Percentiles rank a stretch among this genome's conserved stretches.
Evolutionary conservation across 169 alveolate genomes (phyloP).

Genomic region (Cryptosporidium bovis): DNA sequence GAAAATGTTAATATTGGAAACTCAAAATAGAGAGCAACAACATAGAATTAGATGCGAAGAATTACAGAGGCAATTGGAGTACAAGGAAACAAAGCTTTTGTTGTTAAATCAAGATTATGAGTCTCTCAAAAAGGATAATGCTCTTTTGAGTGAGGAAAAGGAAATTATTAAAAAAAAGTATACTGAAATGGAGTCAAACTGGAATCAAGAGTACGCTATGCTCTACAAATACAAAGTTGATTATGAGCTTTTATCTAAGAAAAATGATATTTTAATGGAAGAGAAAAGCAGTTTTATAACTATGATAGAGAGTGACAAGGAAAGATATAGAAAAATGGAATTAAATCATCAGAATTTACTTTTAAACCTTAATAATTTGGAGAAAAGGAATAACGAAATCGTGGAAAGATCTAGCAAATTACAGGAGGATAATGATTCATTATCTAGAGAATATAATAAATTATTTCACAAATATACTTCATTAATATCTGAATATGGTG

Average conservation of each 20-base stretch:
- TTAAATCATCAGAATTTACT: conserved; percentile 17
- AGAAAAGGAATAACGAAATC: conserved; percentile 57
- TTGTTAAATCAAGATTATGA: conserved; percentile 55
- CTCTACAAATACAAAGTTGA: conserved; percentile 56
- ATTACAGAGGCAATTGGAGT: conserved; percentile 54
- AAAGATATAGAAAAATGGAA: conserved; percentile 67
- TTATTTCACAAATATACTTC: conserved; percentile 56
- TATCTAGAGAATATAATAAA: conserved; percentile 65
- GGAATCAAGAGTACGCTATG: conserved; percentile 52
- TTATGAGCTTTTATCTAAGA: conserved; percentile 31
- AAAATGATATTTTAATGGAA: conserved; percentile 32
- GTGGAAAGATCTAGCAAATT: conserved; percentile 34
- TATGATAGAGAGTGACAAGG: conserved; percentile 47
- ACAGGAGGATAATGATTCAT: conserved; percentile 58
- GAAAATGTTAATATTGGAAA: conserved; percentile 54
- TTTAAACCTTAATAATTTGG: conserved; percentile 45
- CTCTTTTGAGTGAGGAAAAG: conserved; percentile 29
- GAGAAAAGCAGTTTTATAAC: conserved; percentile 38
- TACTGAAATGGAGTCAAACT: conserved; percentile 48
- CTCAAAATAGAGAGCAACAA: conserved; percentile 70
- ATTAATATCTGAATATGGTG: conserved; percentile 37
- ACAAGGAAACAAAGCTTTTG: conserved; percentile 66
- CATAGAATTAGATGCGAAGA: conserved; percentile 68
- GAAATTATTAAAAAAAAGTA: conserved; percentile 29
- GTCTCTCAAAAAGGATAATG: conserved; percentile 35